These are phyloP conservation scores for Sarocladium brachiariae DNA, from an alignment of 2,329 filamentous ascomycete genomes.

Conservation along the genomic window DNA sequence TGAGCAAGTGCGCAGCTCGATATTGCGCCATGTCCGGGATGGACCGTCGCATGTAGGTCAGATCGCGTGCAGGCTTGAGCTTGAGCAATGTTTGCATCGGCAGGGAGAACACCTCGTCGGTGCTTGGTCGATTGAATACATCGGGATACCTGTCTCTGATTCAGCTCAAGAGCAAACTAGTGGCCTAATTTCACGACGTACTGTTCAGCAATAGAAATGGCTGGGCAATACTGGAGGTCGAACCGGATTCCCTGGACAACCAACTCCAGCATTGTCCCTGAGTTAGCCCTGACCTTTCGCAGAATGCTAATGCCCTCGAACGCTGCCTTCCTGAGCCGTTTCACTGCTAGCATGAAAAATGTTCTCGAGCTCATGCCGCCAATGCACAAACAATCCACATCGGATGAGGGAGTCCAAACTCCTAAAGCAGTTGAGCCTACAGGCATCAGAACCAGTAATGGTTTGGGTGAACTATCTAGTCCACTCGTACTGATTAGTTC, in stretches of 20 bases:
- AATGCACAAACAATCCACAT: constrained; percentile 61
- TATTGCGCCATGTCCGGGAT: constrained; percentile 54
- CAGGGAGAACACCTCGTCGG: constrained; percentile 48
- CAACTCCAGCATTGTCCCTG: constrained; percentile 59
- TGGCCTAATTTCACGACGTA: constrained; percentile 13
- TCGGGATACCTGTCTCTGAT: constrained; percentile 30
- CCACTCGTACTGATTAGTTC: constrained; percentile 14
- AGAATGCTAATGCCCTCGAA: constrained; percentile 40
- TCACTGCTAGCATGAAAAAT: constrained; percentile 53
- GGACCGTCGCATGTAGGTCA: constrained; percentile 52
- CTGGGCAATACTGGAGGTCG: constrained; percentile 61
- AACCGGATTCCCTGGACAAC: constrained; percentile 50
- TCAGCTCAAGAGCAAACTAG: neutral
- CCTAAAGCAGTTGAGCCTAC: constrained; percentile 62
- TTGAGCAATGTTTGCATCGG: constrained; percentile 50
- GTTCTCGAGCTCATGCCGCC: constrained; percentile 52
- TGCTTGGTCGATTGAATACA: constrained; percentile 38
- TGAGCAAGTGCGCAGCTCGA: constrained; percentile 48
- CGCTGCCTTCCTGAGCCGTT: constrained; percentile 43
- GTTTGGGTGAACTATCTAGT: constrained; percentile 15
- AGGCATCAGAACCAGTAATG: constrained; percentile 44
- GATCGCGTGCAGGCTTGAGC: constrained; percentile 57
- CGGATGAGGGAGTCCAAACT: constrained; percentile 53
- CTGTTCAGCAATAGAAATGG: constrained; percentile 46
- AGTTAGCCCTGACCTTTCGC: constrained; percentile 49